Base-by-base conservation (phyloP, 345 rosid genomes). In the Kernera saxatilis region DNA sequence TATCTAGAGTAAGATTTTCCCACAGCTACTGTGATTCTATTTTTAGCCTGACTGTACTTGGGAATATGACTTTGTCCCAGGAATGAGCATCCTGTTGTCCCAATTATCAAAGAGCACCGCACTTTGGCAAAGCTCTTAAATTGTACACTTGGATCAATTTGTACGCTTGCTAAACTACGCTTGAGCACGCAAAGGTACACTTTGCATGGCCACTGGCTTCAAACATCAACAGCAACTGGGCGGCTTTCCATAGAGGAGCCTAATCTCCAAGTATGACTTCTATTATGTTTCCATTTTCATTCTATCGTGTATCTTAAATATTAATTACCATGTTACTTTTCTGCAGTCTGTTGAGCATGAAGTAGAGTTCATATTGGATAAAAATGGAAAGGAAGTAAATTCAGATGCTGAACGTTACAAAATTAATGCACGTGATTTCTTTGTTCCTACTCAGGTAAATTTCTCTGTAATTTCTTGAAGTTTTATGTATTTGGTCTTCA, bases 241-340 rank as follows among this genome's bases (percentile, higher is more conserved):
- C 78, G 98, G 57, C 86, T 93, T 76, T 93, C 98, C 77, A 93
- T 91, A 84, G 98, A 93, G 81, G 98, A 93, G 80, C 98, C 98
- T 69, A 93, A 93, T 84, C 97, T 93, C 80, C 98, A 93, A 92
- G 98, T 93, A 65, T 72, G 71, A 45, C 21, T 81, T 52, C 17
- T 54, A 30, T 48, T 55, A 43, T 23, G 45, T 59, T 72, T 19
- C 53, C 29, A 54, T 55, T 18, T 19, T 29, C 30, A 37, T 61
- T 54, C 35, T 22, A 29, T 56, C 35, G 1, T 35, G 58, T 53
- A 36, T 69, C 29, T 9, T 9, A 35, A 45, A 69, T 26, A 45
- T 27, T 27, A 35, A 14, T 69, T 51, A 69, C 41, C 70, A 36
- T 69, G 51, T 36, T 61, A 23, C 51, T 53, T 44, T 61, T 75